phyloP scores from a whole-genome alignment of 495 filamentous ascomycete genomes.

The Podospora didyma region DNA sequence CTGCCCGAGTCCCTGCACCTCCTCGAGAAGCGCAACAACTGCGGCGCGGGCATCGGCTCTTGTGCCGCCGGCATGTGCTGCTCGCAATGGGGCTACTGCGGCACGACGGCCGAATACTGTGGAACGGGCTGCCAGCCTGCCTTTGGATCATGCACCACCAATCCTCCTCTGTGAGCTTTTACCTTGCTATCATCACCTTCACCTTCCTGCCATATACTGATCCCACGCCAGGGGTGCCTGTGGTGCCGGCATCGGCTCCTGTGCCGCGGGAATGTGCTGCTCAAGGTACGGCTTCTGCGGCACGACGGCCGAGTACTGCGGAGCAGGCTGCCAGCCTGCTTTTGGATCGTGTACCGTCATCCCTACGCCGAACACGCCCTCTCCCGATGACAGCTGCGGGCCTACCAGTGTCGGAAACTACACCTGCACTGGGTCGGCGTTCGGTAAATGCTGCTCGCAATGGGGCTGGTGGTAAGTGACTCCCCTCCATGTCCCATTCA shows the following conservation, averaged over 20 bases:
- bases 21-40: constrained; percentile 14
- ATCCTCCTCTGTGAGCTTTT: neutral
- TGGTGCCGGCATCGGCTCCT: constrained; percentile 5
- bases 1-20: neutral
- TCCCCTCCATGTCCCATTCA: neutral
- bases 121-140: constrained; percentile 43
- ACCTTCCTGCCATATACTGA: neutral
- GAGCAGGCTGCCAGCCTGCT: too few species aligned
- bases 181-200: neutral
- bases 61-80: constrained; percentile 23
- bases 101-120: constrained; percentile 39
- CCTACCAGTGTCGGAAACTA: constrained; percentile 10
- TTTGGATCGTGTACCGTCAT: too few species aligned
- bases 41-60: constrained; percentile 12
- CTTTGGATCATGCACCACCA: constrained; percentile 22
- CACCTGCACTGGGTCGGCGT: constrained; percentile 18
- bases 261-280: constrained; percentile 1
- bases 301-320: neutral
- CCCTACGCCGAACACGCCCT: neutral
- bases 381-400: constrained; percentile 20
- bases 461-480: constrained; percentile 23
- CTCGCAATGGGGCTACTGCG: constrained; percentile 40
- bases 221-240: constrained; percentile 1
- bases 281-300: constrained; percentile 7
- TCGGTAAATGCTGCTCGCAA: constrained; percentile 21